phyloP scores from a whole-genome alignment of 2,329 filamentous ascomycete genomes.

The Rhynchosporium secalis region DNA sequence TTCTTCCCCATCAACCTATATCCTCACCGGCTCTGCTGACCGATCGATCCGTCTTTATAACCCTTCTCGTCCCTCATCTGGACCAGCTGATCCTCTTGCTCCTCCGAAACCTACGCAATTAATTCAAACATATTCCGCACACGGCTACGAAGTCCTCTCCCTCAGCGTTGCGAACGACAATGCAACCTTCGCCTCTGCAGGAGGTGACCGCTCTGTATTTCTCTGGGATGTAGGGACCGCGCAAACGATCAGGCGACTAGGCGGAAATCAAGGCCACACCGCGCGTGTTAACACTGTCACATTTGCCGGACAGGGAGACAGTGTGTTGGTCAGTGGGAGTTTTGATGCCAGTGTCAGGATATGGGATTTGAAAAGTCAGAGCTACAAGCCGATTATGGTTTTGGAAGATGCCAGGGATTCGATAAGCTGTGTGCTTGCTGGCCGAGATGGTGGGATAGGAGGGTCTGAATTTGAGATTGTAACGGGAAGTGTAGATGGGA shows the following conservation, averaged over 20 bases:
- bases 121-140: conserved; percentile 85
- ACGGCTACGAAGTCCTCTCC: conserved; percentile 89
- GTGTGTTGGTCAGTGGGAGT: conserved; percentile 69
- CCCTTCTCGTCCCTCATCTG: conserved; percentile 53
- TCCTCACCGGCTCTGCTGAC: conserved; percentile 85
- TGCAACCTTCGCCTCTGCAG: conserved; percentile 79
- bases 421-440: conserved; percentile 45
- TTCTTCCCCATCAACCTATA: conserved; percentile 69
- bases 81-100: conserved; percentile 42
- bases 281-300: conserved; percentile 72
- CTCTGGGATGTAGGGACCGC: conserved; percentile 90
- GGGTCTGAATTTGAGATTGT: conserved; percentile 58
- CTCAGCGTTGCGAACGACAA: conserved; percentile 76
- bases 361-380: conserved; percentile 65
- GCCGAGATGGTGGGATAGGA: conserved; percentile 19
- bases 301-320: conserved; percentile 76
- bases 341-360: conserved; percentile 75
- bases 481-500: conserved; percentile 80
- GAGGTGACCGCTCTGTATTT: conserved; percentile 88
- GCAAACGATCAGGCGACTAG: conserved; percentile 73
- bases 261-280: conserved; percentile 47
- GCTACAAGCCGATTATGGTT: conserved; percentile 67
- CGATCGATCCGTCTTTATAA: conserved; percentile 86
- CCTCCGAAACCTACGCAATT: conserved; percentile 50
- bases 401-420: conserved; percentile 73